Conservation (phyloP, 139 green algal genomes). For the Tetraselmis chui region DNA sequence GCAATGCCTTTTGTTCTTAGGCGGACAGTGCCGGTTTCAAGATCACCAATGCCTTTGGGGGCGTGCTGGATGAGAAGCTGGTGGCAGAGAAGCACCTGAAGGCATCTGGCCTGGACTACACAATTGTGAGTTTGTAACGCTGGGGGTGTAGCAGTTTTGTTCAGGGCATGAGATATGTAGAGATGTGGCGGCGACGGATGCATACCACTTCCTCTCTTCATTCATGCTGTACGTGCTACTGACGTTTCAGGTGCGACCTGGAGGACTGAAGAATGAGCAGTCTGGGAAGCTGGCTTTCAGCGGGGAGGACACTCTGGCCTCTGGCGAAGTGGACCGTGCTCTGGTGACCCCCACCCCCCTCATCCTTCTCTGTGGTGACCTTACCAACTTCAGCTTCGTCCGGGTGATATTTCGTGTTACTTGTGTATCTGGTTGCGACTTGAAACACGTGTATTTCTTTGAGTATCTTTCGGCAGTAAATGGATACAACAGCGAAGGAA, state of each 20-base stretch:
- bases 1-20: conserved; percentile 9
- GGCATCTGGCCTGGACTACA: conserved; percentile 21
- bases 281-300: conserved; percentile 16
- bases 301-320: conserved; percentile 12
- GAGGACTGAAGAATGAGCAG: conserved; percentile 21
- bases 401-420: no score
- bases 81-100: conserved; percentile 1
- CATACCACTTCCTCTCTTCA: no score
- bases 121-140: conserved; percentile 31
- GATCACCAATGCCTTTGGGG: conserved; percentile 39
- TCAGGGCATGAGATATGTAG: no score
- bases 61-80: conserved; percentile 29
- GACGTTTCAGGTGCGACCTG: conserved; percentile 16
- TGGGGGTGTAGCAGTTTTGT: no score
- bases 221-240: no score
- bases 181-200: no score
- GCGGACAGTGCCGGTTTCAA: conserved; percentile 23
- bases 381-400: no score
- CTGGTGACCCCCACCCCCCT: background rate
- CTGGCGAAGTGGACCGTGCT: background rate
- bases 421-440: no score
- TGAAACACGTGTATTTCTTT: no score
- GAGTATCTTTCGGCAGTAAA: no score
- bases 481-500: no score
- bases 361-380: no score